Conservation (phyloP, 2,329 filamentous ascomycete genomes). For the Lachnellula cervina region DNA sequence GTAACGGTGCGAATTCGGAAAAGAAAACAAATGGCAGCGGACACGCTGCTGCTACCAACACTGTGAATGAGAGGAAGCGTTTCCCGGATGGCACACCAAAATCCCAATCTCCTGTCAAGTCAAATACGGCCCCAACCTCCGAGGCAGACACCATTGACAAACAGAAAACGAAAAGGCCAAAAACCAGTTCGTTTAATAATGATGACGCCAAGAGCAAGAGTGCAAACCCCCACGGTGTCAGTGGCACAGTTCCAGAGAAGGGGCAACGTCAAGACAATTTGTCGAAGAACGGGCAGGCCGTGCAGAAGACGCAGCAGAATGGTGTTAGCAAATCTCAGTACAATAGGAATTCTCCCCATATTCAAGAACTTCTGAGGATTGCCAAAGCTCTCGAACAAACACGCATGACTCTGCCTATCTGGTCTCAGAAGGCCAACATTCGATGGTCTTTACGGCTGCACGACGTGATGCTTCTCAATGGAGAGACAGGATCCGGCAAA, state of each 20-base stretch:
- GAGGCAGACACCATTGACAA: background rate
- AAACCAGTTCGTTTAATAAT: constrained; percentile 10
- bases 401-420: constrained; percentile 30
- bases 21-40: background rate
- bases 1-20: background rate
- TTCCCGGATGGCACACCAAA: constrained; percentile 21
- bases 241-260: background rate
- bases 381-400: constrained; percentile 21
- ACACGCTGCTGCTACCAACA: background rate
- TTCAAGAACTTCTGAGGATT: constrained; percentile 13
- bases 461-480: constrained; percentile 78
- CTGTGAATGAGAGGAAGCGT: constrained; percentile 11
- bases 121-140: background rate
- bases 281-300: background rate
- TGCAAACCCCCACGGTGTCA: background rate
- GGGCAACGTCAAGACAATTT: background rate
- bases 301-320: constrained; percentile 2
- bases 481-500: constrained; percentile 95
- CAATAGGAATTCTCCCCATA: constrained; percentile 6
- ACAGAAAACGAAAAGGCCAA: constrained; percentile 31
- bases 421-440: constrained; percentile 27
- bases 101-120: constrained; percentile 9
- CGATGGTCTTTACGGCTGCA: constrained; percentile 24
- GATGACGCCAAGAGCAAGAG: background rate
- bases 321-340: background rate